A percentile compares a stretch with the other conserved stretches of the same genome.
These are phyloP conservation scores for Coelastrella sp. DNA, from an alignment of 139 green algal genomes.

Conservation along the genomic window DNA sequence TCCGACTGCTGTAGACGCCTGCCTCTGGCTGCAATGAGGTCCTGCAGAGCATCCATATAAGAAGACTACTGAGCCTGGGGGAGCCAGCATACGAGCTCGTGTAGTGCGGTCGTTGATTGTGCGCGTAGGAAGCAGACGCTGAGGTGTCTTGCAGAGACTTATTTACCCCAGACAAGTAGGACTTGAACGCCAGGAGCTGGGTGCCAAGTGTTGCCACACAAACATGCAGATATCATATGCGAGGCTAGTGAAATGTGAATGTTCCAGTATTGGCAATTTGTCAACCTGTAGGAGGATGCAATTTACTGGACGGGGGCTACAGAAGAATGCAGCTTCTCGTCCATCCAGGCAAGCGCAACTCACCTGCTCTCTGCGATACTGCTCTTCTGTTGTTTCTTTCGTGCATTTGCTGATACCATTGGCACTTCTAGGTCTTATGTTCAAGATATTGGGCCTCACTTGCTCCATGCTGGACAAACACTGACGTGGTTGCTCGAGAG, in stretches of 20 bases:
- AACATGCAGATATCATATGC: background rate
- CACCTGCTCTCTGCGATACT: constrained; percentile 32
- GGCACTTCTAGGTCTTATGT: background rate
- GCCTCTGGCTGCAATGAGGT: constrained; percentile 13
- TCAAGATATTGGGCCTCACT: constrained; percentile 13
- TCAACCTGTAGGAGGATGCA: no score
- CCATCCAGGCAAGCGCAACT: background rate
- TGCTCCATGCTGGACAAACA: background rate
- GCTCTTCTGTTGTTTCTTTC: constrained; percentile 9
- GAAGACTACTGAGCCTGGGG: background rate
- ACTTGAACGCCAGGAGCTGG: no score
- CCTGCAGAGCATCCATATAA: background rate
- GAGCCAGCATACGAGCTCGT: background rate
- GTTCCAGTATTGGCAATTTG: no score
- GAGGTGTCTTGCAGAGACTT: no score
- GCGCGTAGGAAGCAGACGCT: background rate
- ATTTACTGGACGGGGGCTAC: no score
- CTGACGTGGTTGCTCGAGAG: background rate
- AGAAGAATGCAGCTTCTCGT: background rate
- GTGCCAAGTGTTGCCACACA: background rate
- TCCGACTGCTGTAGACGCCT: constrained; percentile 13
- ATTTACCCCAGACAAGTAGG: no score
- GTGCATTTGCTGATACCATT: constrained; percentile 23
- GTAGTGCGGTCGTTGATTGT: background rate
- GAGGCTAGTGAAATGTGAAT: no score